Evolutionary conservation across 2,329 filamentous ascomycete genomes (phyloP), one percentile per base, ranked within the genome.

Genomic region (Neofusicoccum umdonicola): DNA sequence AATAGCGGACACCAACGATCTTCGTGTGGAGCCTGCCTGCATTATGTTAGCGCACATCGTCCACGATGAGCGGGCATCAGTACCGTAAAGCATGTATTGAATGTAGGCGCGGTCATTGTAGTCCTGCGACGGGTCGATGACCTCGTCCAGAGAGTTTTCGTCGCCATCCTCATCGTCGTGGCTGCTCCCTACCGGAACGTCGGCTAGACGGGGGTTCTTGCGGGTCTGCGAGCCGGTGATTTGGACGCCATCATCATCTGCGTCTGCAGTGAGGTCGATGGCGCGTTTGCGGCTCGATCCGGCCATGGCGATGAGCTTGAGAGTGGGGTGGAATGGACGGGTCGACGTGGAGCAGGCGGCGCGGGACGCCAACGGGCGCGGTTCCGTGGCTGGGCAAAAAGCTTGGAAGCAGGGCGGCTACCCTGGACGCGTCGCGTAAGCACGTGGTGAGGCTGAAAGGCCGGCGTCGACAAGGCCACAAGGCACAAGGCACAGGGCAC

Each of bases 1-100:
- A 78, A 58, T 69, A 77, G 22, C 83, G 70, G 71, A 84, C 77
- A 1, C 87, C 87, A 2, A 89, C 87, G 57, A 88, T 86, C 63
- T 87, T 87, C 17, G 80, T 81, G 17, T 80, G 71, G 17, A 85
- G 65, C 42, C 71, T 70, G 3, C 78, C 63, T 64, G 42, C 4
- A n/a, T 12, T 19, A 3, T 9, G 15, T 64, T 41, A 64, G 44
- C 34, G 13, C 8, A 39, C 41, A n/a, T 45, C 13, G n/a, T 15
- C 11, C n/a, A 19, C 11, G 4, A 8, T 34, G 11, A 44, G 12
- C 13, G 7, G 19, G 17, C 15, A 7, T 22, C 11, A n/a, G 19
- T 50, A 64, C 62, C 51, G 50, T 64, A 64, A 19, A 64, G 62
- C 31, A 64, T 64, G 34, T n/a, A 57, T 17, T 64, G 62, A 4